Evolutionary conservation across 1,284 basidiomycete genomes (phyloP).

Genomic region (Cryptococcus wingfieldii): DNA sequence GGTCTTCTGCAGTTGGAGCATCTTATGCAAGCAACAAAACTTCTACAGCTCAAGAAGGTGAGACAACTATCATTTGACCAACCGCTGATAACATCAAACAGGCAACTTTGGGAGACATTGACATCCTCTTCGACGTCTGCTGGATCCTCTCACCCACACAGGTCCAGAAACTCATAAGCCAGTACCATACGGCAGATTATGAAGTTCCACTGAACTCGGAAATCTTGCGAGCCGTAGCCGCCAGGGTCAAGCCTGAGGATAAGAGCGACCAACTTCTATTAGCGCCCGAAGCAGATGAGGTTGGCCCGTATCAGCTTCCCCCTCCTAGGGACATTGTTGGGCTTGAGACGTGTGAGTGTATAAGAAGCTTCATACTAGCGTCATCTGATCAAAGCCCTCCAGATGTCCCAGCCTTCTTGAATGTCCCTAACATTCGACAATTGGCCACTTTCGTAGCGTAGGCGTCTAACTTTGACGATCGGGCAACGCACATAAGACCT

Average conservation of each 20-base stretch:
- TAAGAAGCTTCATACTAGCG: not conserved
- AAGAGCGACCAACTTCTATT: conserved; percentile 91
- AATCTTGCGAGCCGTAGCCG: conserved; percentile 92
- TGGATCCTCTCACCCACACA: conserved; percentile 99
- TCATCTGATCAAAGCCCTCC: not conserved
- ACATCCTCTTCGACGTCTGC: conserved; percentile 98
- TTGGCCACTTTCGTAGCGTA: conserved; percentile 38
- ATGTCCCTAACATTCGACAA: conserved; percentile 36
- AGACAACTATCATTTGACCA: not conserved
- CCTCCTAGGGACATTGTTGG: conserved; percentile 45
- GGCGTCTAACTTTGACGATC: not conserved
- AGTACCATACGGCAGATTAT: conserved; percentile 93
- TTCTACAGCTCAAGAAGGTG: conserved; percentile 97
- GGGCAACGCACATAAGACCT: too few species aligned
- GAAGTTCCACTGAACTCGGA: conserved; percentile 94
- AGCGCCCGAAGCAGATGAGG: conserved; percentile 90
- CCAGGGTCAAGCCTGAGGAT: conserved; percentile 88
- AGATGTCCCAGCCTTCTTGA: conserved; percentile 42
- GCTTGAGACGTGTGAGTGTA: conserved; percentile 47
- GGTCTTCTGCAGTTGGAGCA: conserved; percentile 96
- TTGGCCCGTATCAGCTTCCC: conserved; percentile 60
- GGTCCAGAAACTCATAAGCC: conserved; percentile 97
- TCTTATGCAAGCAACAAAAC: conserved; percentile 98
- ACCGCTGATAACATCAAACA: conserved; percentile 37
- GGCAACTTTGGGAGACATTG: conserved; percentile 88